These are phyloP conservation scores for Plasmopara viticola DNA, from an alignment of 352 stramenopile genomes.

Conservation along the genomic window DNA sequence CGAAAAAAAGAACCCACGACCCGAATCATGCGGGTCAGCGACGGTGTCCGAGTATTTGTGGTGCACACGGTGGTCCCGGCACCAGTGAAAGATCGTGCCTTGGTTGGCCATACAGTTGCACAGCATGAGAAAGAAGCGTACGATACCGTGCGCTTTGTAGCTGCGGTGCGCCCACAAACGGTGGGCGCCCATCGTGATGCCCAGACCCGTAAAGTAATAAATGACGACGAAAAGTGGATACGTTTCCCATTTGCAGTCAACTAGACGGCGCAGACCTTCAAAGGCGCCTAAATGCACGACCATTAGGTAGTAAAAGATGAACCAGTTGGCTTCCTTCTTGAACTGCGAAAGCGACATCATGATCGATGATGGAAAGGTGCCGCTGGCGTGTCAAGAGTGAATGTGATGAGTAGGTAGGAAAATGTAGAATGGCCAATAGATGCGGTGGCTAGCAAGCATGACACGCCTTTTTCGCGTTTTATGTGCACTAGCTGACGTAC, in stretches of 20 bases:
- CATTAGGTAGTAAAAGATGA: slow-evolving; percentile 96
- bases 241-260: slow-evolving; percentile 81
- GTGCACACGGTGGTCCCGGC: slow-evolving; percentile 96
- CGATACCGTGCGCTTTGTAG: slow-evolving; percentile 90
- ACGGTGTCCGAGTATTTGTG: slow-evolving; percentile 98
- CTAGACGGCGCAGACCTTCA: slow-evolving; percentile 80
- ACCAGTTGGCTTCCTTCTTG: slow-evolving; percentile 93
- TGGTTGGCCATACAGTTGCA: slow-evolving; percentile 98
- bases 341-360: slow-evolving; percentile 62
- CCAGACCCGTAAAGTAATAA: slow-evolving; percentile 93
- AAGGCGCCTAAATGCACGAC: slow-evolving; percentile 91
- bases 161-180: slow-evolving; percentile 95
- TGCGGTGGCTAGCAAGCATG: slow-evolving; percentile 3
- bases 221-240: slow-evolving; percentile 86
- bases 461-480: slow-evolving; percentile 8
- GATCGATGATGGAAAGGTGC: neutral
- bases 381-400: neutral
- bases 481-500: slow-evolving; percentile 29
- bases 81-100: slow-evolving; percentile 98
- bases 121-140: slow-evolving; percentile 96
- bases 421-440: slow-evolving; percentile 20
- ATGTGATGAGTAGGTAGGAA: slow-evolving; percentile 21
- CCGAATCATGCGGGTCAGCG: slow-evolving; percentile 93
- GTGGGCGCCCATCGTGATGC: slow-evolving; percentile 97
- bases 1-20: slow-evolving; percentile 97